Base-by-base conservation (phyloP, 1,284 basidiomycete genomes). In the Ceratobasidium sp. region DNA sequence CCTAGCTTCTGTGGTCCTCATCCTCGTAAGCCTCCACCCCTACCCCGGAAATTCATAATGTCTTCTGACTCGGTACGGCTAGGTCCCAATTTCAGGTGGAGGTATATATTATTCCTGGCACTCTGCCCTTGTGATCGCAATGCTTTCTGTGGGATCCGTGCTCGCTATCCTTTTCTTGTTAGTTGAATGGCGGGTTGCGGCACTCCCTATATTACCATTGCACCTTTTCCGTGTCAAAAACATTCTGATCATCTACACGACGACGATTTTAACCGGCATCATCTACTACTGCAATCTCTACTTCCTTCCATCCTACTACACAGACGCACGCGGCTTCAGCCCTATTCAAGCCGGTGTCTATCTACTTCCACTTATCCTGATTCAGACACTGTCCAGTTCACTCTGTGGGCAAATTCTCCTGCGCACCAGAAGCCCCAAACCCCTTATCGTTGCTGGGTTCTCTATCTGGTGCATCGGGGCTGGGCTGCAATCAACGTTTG, bases 271-370 rank as follows among this genome's bases (percentile, higher is more conserved):
- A 44, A 68, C 66, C 25, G 66, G 66, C 21, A 50, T 68, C 30
- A 57, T 68, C 44, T 68, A 57, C 36, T 68, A 57, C 44, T 68
- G 66, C 54, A 68, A 68, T 54, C 54, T 68, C 44, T 68, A 68
- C 23, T 68, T 68, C n/a, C 66, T 68, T 13, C 66, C 66, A 19
- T 57, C 53, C 36, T 68, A 68, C 54, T 68, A 68, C 46, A 68
- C 66, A 11, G 66, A 68, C 44, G 66, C 54, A 29, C 54, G 53
- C 1, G 66, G 66, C 29, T 68, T 68, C 21, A 68, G 42, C 23
- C 66, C 66, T 29, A 57, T 68, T 33, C 66, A 68, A 42, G 66
- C 62, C 16, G 66, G 66, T 30, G 49, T 68, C 21, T 68, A 57
- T 54, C 33, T 68, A 9, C 44, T 68, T 4, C 66, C 66, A 11